Percentiles rank a stretch among this genome's conserved stretches.
These are phyloP conservation scores for Colletotrichum sp. DNA, from an alignment of 2,329 filamentous ascomycete genomes.

Conservation along the genomic window DNA sequence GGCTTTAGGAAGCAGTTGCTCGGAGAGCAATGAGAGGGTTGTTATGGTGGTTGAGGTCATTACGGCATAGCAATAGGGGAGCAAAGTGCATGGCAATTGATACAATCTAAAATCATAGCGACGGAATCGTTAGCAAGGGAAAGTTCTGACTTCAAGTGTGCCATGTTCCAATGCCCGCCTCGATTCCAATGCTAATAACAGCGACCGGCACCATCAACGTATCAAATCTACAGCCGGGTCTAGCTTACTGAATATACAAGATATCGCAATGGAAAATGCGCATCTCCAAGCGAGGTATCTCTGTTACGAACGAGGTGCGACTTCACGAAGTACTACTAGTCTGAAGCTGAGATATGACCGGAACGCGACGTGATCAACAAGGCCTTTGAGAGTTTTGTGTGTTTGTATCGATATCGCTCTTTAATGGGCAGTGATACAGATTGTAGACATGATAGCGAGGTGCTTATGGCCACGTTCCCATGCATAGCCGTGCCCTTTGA, in stretches of 20 bases:
- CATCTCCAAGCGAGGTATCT: background rate
- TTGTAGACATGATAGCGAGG: background rate
- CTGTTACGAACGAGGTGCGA: background rate
- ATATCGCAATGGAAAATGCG: rapidly evolving
- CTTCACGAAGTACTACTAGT: background rate
- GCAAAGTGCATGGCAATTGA: background rate
- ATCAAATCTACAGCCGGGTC: background rate
- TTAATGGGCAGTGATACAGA: background rate
- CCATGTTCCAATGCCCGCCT: background rate
- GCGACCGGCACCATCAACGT: background rate
- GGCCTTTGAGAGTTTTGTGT: background rate
- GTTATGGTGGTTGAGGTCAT: rapidly evolving
- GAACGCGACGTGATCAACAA: background rate
- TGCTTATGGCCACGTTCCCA: background rate
- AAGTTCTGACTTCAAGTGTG: background rate
- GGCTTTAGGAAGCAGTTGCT: background rate
- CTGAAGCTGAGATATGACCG: background rate
- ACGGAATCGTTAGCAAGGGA: background rate
- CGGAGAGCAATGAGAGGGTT: background rate
- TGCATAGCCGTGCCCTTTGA: background rate
- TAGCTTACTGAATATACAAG: background rate
- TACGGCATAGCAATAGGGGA: background rate
- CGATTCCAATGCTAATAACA: background rate
- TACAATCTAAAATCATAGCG: background rate
- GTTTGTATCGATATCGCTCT: background rate